Base-by-base conservation (phyloP, 306 rosid genomes). In the Gynostemma pentaphyllum region DNA sequence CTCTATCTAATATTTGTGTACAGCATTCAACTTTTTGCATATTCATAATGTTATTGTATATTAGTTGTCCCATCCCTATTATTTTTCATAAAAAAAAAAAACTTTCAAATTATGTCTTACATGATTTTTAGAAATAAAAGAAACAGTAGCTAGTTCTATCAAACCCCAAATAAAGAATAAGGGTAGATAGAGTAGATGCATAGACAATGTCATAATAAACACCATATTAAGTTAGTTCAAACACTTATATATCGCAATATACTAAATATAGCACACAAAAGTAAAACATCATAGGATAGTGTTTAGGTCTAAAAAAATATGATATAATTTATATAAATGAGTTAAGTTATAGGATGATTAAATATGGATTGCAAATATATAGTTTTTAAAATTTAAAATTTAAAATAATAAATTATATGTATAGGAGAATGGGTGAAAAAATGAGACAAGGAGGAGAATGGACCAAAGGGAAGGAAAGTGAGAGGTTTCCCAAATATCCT, bases 381-480 rank as follows among this genome's bases (percentile, higher is more conserved):
- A n/a, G n/a, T n/a, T n/a, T n/a, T n/a, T n/a, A n/a, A n/a, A n/a
- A n/a, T n/a, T n/a, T n/a, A n/a, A n/a, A n/a, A n/a, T n/a, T n/a
- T n/a, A 23, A 26, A 26, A 62, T 7, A 26, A 14, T 28, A 62
- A 40, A 6, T 6, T 40, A 24, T 21, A 42, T 27, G 40, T 14
- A 55, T 16, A 37, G 40, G 40, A 53, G 32, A 24, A 39, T 22
- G 32, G 47, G 67, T 61, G 51, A 62, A 41, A 41, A 41, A 44
- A 45, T 4, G 67, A 62, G 45, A 68, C 55, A 40, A 61, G 45
- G 10, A n/a, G 22, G 49, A 63, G 79, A 64, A 66, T 63, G 68
- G 76, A 62, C 78, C 74, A 72, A 41, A 48, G 65, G 68, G 69
- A 67, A n/a, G 49, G 56, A 67, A 72, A 56, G 44, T 3, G 44